Percentiles rank a stretch among this genome's conserved stretches.
These are phyloP conservation scores for Acanthamoeba triangularis DNA, from an alignment of 208 protist species.

Conservation along the genomic window DNA sequence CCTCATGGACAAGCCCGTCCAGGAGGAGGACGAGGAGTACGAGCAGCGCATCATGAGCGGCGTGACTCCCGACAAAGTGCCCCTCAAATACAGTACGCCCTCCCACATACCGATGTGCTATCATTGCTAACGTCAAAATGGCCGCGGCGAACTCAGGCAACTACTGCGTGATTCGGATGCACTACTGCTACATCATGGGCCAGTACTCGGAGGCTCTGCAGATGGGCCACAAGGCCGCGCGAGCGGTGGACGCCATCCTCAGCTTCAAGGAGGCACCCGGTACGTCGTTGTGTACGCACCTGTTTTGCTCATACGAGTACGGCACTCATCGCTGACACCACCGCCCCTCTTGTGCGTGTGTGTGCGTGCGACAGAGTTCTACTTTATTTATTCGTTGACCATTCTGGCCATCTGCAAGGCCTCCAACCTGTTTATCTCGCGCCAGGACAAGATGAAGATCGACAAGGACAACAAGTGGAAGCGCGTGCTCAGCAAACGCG, in stretches of 20 bases:
- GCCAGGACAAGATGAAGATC: conserved; percentile 25
- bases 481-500: not conserved
- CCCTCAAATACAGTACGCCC: not conserved
- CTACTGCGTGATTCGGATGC: not conserved
- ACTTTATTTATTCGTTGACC: conserved; percentile 54
- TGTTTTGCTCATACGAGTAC: not conserved
- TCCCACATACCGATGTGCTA: not conserved
- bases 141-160: not conserved
- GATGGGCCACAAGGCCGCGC: not conserved
- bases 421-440: conserved; percentile 32
- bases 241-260: not conserved
- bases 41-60: conserved; percentile 10
- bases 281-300: not conserved
- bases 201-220: conserved; percentile 29
- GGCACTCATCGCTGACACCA: not conserved
- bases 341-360: not conserved
- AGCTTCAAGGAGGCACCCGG: conserved; percentile 23
- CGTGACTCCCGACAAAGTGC: not conserved
- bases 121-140: not conserved
- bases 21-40: conserved; percentile 30
- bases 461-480: conserved; percentile 21
- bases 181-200: conserved; percentile 72
- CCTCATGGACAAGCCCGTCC: conserved; percentile 42
- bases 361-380: conserved; percentile 31
- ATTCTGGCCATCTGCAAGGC: conserved; percentile 69